phyloP scores from a whole-genome alignment of 345 rosid species.

The Eucalyptus victrix region DNA sequence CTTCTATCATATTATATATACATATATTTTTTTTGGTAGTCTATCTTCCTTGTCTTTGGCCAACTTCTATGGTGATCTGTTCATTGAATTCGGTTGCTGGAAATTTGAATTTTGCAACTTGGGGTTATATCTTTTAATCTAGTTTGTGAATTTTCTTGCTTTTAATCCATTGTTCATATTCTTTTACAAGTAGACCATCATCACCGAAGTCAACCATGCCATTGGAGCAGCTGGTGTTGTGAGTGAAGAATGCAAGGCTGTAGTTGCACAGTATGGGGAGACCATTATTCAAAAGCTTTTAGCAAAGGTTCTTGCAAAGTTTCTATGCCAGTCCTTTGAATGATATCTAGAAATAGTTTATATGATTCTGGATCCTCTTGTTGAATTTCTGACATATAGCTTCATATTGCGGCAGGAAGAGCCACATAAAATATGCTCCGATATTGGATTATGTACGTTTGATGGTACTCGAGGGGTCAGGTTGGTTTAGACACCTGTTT shows the following conservation, averaged over 20 bases:
- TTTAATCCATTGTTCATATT: background rate
- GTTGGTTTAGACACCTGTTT: constrained; percentile 3
- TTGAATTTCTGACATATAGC: background rate
- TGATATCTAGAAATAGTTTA: background rate
- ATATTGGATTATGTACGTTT: constrained; percentile 49
- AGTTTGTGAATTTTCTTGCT: background rate
- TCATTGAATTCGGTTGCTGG: background rate
- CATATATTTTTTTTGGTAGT: background rate
- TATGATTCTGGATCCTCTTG: background rate
- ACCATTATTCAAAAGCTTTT: constrained; percentile 38
- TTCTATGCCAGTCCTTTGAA: background rate
- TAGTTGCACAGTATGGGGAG: constrained; percentile 51
- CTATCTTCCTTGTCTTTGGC: background rate
- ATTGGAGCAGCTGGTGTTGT: constrained; percentile 63
- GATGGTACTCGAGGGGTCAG: constrained; percentile 49
- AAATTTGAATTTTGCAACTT: background rate
- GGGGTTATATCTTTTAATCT: background rate
- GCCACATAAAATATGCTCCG: constrained; percentile 48
- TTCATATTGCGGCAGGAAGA: constrained; percentile 19
- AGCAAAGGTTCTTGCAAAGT: constrained; percentile 11
- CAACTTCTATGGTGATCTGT: background rate
- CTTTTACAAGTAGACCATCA: constrained; percentile 16
- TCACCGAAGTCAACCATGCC: constrained; percentile 52
- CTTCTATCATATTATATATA: too few relatives aligned
- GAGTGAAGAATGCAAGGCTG: constrained; percentile 55